Evolutionary conservation across 768 basidiomycete genomes (phyloP).

Genomic region (Russula emetica): DNA sequence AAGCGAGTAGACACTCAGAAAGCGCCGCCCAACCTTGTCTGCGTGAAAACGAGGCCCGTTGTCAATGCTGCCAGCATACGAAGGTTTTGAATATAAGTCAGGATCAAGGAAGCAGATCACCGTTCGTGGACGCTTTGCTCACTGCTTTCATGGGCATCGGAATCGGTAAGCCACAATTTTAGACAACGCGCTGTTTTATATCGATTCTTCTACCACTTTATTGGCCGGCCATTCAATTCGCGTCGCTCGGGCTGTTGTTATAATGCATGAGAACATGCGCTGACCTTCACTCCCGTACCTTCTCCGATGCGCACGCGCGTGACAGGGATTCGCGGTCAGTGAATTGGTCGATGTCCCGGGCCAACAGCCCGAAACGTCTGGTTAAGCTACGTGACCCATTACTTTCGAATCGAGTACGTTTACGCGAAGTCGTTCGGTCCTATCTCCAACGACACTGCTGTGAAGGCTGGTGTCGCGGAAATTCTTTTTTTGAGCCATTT

Average conservation of each 20-base stretch:
- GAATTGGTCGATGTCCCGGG: background rate
- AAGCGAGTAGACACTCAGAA: background rate
- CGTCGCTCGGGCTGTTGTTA: background rate
- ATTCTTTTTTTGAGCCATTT: background rate
- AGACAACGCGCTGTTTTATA: background rate
- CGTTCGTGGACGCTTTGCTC: constrained; percentile 19
- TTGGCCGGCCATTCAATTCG: background rate
- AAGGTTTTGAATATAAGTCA: background rate
- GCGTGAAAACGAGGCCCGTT: background rate
- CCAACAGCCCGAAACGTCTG: background rate
- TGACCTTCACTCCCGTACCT: background rate
- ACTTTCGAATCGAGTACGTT: background rate
- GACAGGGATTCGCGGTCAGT: background rate
- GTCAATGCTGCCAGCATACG: background rate
- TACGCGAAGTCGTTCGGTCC: background rate
- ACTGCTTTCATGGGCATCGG: constrained; percentile 26
- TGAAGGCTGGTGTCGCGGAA: background rate
- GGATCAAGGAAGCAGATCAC: constrained; percentile 22
- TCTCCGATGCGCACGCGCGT: background rate
- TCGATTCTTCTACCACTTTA: background rate
- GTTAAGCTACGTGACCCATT: background rate
- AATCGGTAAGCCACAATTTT: constrained; percentile 27
- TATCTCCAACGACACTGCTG: background rate
- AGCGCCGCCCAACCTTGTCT: background rate
- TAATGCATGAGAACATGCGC: background rate